Evolutionary conservation across 352 stramenopile species (phyloP).

Genomic region (Thalassiosira hispida): DNA sequence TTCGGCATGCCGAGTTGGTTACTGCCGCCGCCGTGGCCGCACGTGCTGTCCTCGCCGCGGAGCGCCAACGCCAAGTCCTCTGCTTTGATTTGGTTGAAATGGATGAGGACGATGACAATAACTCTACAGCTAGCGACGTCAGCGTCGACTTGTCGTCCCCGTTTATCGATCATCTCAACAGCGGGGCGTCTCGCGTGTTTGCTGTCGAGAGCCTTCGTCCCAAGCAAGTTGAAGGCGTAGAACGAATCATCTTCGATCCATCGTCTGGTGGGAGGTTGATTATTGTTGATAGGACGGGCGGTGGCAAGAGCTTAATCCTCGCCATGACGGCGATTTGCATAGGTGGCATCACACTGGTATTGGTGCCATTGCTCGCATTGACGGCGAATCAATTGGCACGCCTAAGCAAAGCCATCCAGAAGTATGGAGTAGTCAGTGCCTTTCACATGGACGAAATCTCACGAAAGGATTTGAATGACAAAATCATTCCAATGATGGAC

Average conservation of each 20-base stretch:
- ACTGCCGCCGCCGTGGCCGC: background rate
- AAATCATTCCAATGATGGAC: slow-evolving; percentile 16
- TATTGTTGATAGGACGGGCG: slow-evolving; percentile 15
- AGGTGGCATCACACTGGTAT: background rate
- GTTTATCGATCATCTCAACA: no score
- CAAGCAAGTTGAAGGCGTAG: background rate
- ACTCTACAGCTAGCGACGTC: no score
- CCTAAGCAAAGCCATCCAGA: background rate
- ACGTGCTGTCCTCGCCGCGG: background rate
- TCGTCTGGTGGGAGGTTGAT: background rate
- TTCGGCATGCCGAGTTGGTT: background rate
- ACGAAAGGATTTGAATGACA: background rate
- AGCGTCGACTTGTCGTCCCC: no score
- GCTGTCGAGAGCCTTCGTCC: no score
- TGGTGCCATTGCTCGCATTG: slow-evolving; percentile 11
- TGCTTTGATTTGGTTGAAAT: background rate
- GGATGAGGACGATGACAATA: background rate
- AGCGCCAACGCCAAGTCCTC: background rate
- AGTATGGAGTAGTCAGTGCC: background rate
- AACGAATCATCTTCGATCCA: background rate
- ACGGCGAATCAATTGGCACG: background rate
- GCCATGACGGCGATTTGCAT: background rate
- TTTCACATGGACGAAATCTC: slow-evolving; percentile 18
- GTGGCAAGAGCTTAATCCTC: slow-evolving; percentile 15
- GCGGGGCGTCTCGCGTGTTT: no score